Conservation (phyloP, 106 monocot species). For the Dactylorhiza incarnata region DNA sequence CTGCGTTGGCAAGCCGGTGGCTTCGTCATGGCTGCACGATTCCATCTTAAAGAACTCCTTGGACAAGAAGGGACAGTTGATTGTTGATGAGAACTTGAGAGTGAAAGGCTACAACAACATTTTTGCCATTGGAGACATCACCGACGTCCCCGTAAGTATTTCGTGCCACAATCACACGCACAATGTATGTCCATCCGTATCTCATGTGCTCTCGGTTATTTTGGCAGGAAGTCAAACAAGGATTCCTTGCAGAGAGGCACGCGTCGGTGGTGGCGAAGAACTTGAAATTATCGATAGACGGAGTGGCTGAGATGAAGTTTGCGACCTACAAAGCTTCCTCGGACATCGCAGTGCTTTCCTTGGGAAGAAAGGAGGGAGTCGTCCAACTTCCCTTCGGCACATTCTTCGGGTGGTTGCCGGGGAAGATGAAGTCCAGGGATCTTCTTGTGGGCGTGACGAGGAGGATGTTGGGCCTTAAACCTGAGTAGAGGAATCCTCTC, state of each 20-base stretch:
- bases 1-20: slow-evolving; percentile 21
- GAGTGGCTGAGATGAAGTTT: slow-evolving; percentile 15
- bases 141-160: slow-evolving; percentile 27
- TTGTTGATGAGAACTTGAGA: slow-evolving; percentile 36
- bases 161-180: too few relatives aligned
- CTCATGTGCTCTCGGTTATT: too few relatives aligned
- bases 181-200: too few relatives aligned
- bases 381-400: slow-evolving; percentile 30
- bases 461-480: too few relatives aligned
- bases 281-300: slow-evolving; percentile 38
- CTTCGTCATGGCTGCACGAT: slow-evolving; percentile 26
- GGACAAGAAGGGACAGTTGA: too few relatives aligned
- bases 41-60: slow-evolving; percentile 19
- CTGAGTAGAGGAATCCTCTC: too few relatives aligned
- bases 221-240: slow-evolving; percentile 45
- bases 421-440: slow-evolving; percentile 36
- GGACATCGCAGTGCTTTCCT: slow-evolving; percentile 21
- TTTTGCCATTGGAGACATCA: slow-evolving; percentile 36
- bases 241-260: slow-evolving; percentile 41
- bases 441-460: too few relatives aligned
- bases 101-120: slow-evolving; percentile 19
- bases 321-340: slow-evolving; percentile 16
- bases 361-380: too few relatives aligned
- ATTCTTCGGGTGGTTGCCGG: slow-evolving; percentile 26
- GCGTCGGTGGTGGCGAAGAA: slow-evolving; percentile 38